These are phyloP conservation scores for Haplosporangium gracile DNA, from an alignment of 192 early-diverging fungal species.

Conservation along the genomic window DNA sequence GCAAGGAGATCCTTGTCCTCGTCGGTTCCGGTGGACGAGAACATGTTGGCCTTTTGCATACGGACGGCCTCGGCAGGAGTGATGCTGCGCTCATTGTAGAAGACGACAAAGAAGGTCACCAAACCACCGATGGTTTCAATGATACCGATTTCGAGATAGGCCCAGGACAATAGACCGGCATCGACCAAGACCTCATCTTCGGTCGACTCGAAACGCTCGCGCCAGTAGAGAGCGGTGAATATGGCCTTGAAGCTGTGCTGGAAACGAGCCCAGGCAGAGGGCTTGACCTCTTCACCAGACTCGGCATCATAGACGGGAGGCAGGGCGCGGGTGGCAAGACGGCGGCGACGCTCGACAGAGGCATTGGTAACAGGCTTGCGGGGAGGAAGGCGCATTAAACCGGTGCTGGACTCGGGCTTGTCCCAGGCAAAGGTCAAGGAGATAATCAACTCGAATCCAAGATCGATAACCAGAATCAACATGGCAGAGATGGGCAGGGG, in stretches of 20 bases:
- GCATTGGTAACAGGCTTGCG: constrained; percentile 88
- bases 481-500: constrained; percentile 86
- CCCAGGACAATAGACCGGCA: constrained; percentile 80
- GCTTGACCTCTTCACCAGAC: constrained; percentile 62
- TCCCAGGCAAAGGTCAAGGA: constrained; percentile 95
- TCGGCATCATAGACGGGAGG: constrained; percentile 62
- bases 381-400: constrained; percentile 91
- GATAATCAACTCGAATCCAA: constrained; percentile 93
- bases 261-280: constrained; percentile 42
- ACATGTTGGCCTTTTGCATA: constrained; percentile 70
- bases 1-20: constrained; percentile 76
- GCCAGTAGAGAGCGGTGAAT: constrained; percentile 72
- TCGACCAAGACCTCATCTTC: constrained; percentile 94
- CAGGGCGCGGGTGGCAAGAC: constrained; percentile 62
- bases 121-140: constrained; percentile 82
- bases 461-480: constrained; percentile 91
- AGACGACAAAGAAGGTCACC: constrained; percentile 83
- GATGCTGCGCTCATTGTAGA: constrained; percentile 74
- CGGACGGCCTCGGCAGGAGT: constrained; percentile 70
- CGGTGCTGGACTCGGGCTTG: constrained; percentile 78
- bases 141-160: constrained; percentile 89
- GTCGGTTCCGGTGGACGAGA: constrained; percentile 32
- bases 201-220: constrained; percentile 71
- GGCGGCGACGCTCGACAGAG: constrained; percentile 80
- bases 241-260: constrained; percentile 53